Percentiles rank a stretch among this genome's conserved stretches.
Conservation (phyloP, 2,329 filamentous ascomycete species). For the Ceratocystis diversiconidia region DNA sequence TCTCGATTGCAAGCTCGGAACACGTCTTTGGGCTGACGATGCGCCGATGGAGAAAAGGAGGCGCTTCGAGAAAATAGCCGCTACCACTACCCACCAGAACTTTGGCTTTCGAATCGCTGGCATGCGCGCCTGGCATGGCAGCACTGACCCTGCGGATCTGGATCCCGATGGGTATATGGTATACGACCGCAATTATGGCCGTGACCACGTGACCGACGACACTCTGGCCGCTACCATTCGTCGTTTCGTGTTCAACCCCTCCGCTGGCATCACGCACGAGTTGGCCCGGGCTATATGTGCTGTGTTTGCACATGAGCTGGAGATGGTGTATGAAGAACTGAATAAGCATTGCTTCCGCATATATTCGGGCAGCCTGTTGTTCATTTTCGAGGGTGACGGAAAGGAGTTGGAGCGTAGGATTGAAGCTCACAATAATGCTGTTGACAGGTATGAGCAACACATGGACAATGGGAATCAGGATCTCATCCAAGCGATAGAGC, state of each 20-base stretch:
- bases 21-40: slow-evolving; percentile 70
- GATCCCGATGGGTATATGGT: slow-evolving; percentile 42
- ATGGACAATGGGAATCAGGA: slow-evolving; percentile 21
- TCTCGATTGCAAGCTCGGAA: slow-evolving; percentile 81
- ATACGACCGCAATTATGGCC: slow-evolving; percentile 51
- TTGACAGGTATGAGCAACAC: slow-evolving; percentile 27
- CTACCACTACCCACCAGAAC: slow-evolving; percentile 44
- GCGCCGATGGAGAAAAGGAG: slow-evolving; percentile 44
- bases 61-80: slow-evolving; percentile 45
- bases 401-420: slow-evolving; percentile 38
- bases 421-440: slow-evolving; percentile 37
- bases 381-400: slow-evolving; percentile 51
- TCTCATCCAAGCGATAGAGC: slow-evolving; percentile 25
- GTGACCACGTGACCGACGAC: slow-evolving; percentile 35
- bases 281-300: slow-evolving; percentile 41
- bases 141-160: slow-evolving; percentile 36
- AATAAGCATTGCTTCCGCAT: slow-evolving; percentile 44
- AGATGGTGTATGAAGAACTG: slow-evolving; percentile 39
- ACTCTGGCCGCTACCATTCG: slow-evolving; percentile 42
- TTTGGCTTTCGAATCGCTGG: slow-evolving; percentile 51
- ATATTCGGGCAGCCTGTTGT: slow-evolving; percentile 49
- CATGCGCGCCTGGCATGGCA: slow-evolving; percentile 49
- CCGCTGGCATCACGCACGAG: slow-evolving; percentile 44
- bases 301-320: slow-evolving; percentile 40
- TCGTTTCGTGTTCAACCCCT: slow-evolving; percentile 43